These are phyloP conservation scores for Sutorius australiensis DNA, from an alignment of 768 basidiomycete genomes.

Conservation along the genomic window DNA sequence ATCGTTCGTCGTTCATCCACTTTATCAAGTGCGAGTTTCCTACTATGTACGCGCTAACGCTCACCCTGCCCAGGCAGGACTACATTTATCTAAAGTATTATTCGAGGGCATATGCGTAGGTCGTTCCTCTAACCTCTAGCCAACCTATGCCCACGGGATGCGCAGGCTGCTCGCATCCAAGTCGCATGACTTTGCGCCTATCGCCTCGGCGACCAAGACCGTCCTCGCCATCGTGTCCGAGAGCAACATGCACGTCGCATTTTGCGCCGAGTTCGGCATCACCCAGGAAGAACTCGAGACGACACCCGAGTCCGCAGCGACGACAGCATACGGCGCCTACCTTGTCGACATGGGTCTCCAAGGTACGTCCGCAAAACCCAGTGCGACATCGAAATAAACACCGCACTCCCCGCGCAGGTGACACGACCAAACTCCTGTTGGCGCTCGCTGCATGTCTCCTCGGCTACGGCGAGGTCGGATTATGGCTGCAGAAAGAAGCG, in stretches of 20 bases:
- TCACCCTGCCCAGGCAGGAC: slow-evolving; percentile 57
- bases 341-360: slow-evolving; percentile 73
- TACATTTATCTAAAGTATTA: slow-evolving; percentile 83
- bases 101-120: slow-evolving; percentile 72
- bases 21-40: slow-evolving; percentile 67
- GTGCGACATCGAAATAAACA: background rate
- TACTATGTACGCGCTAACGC: background rate
- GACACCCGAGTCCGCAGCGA: slow-evolving; percentile 64
- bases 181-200: slow-evolving; percentile 57
- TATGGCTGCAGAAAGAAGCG: slow-evolving; percentile 69
- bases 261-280: slow-evolving; percentile 71
- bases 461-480: slow-evolving; percentile 90
- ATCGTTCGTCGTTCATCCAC: slow-evolving; percentile 64
- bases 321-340: slow-evolving; percentile 85
- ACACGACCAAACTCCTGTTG: slow-evolving; percentile 68
- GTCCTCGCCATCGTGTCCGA: slow-evolving; percentile 66
- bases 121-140: background rate
- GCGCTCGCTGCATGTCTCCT: slow-evolving; percentile 82
- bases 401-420: slow-evolving; percentile 42
- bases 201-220: slow-evolving; percentile 59
- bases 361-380: slow-evolving; percentile 9
- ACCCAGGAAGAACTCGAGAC: slow-evolving; percentile 53
- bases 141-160: background rate
- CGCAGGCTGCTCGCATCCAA: slow-evolving; percentile 74
- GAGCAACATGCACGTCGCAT: slow-evolving; percentile 64